phyloP scores from a whole-genome alignment of 106 monocot species.

The Chionographis japonica region DNA sequence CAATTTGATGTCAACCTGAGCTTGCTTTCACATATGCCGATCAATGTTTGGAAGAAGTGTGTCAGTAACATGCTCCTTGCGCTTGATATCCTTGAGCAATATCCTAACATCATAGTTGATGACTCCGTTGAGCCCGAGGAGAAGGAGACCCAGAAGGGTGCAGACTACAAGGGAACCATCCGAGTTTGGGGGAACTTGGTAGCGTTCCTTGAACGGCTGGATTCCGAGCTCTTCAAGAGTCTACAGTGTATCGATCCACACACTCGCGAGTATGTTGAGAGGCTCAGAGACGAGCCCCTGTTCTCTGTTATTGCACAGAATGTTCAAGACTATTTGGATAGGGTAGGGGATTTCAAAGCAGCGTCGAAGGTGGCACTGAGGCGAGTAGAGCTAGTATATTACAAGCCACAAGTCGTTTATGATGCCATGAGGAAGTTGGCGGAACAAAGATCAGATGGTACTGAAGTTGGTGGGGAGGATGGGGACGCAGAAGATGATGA shows the following conservation, averaged over 20 bases:
- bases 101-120: conserved; percentile 78
- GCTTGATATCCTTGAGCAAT: conserved; percentile 72
- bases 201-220: conserved; percentile 75
- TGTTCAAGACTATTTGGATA: conserved; percentile 74
- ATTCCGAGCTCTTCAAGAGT: conserved; percentile 90
- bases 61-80: conserved; percentile 67
- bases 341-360: conserved; percentile 62
- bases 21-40: conserved; percentile 86
- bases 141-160: conserved; percentile 67
- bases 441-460: conserved; percentile 29
- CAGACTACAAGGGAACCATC: conserved; percentile 63
- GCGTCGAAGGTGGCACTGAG: conserved; percentile 73
- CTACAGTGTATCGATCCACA: conserved; percentile 93
- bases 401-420: conserved; percentile 96
- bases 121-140: conserved; percentile 68
- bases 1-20: conserved; percentile 98
- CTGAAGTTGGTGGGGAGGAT: conserved; percentile 26
- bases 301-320: conserved; percentile 81
- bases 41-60: conserved; percentile 84
- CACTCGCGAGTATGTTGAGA: conserved; percentile 81
- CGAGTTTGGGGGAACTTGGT: conserved; percentile 80
- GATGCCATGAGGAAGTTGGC: conserved; percentile 90
- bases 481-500: conserved; percentile 36
- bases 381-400: conserved; percentile 81
- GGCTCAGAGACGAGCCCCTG: conserved; percentile 87